Conservation (phyloP, 2,329 filamentous ascomycete genomes). For the Lecanicillium sp. region DNA sequence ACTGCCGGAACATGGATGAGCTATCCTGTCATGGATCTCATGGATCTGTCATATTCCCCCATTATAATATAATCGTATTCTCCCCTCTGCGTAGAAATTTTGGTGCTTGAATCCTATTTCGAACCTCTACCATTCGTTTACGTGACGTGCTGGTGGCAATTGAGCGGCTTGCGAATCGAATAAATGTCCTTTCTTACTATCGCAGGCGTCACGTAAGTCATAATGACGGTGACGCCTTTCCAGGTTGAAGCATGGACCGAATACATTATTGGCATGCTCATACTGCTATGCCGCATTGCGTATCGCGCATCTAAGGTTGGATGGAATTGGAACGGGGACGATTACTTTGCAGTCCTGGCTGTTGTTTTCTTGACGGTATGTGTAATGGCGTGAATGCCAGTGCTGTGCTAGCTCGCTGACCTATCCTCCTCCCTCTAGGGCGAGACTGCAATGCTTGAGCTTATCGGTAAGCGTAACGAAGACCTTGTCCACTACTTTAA, state of each 20-base stretch:
- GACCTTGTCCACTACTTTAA: neutral
- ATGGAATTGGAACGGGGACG: conserved; percentile 32
- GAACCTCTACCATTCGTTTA: too few relatives aligned
- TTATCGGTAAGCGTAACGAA: conserved; percentile 19
- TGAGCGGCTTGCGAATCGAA: too few relatives aligned
- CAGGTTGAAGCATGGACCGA: conserved; percentile 35
- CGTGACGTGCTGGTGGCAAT: too few relatives aligned
- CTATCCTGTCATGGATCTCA: too few relatives aligned
- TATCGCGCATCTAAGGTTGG: conserved; percentile 30
- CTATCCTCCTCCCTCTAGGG: neutral
- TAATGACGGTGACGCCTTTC: conserved; percentile 28
- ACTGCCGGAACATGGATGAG: too few relatives aligned
- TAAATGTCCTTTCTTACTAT: neutral
- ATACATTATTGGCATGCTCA: conserved; percentile 27
- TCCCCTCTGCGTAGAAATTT: too few relatives aligned
- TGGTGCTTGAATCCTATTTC: too few relatives aligned
- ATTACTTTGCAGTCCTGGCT: conserved; percentile 28
- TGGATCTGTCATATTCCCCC: too few relatives aligned
- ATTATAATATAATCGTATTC: too few relatives aligned
- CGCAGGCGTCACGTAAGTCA: neutral
- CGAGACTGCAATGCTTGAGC: conserved; percentile 19
- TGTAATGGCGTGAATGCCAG: conserved; percentile 12
- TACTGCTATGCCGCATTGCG: conserved; percentile 30
- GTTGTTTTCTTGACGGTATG: conserved; percentile 30
- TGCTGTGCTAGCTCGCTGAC: conserved; percentile 8